A percentile compares a stretch with the other conserved stretches of the same genome.
phyloP scores from a whole-genome alignment of 2,329 filamentous ascomycete genomes.

The Drechslerella dactyloides region DNA sequence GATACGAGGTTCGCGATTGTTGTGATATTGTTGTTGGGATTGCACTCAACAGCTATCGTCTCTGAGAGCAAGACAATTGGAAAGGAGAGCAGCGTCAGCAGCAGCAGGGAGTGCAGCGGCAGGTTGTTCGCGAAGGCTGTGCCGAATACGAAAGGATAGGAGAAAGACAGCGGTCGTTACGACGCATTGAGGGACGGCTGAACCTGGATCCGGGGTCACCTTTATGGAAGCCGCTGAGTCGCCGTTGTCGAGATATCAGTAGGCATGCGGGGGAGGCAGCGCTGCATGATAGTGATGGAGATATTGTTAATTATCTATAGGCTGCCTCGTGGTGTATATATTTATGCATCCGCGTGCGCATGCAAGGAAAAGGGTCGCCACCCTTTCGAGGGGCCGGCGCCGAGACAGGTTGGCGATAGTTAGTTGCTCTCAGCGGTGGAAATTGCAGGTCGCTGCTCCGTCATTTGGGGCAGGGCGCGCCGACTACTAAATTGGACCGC shows the following conservation, averaged over 20 bases:
- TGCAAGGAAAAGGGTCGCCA: neutral
- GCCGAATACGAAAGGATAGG: conserved; percentile 3
- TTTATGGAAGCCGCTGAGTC: neutral
- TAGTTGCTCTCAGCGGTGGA: neutral
- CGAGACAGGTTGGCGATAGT: neutral
- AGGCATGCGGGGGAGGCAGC: neutral
- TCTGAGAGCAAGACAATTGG: too few species aligned
- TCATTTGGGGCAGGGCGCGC: neutral
- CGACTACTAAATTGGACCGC: neutral
- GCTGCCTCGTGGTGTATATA: too few species aligned
- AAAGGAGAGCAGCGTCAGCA: neutral
- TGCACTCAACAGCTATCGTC: neutral
- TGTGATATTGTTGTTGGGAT: neutral
- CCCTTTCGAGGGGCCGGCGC: neutral
- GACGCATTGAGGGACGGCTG: neutral
- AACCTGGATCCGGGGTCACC: conserved; percentile 14
- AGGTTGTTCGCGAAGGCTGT: neutral
- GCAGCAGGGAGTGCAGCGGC: neutral
- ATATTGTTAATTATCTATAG: too few species aligned
- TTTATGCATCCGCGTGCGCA: neutral
- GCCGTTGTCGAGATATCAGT: neutral
- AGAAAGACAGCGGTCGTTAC: neutral
- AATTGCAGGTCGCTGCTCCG: neutral
- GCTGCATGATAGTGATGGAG: too few species aligned
- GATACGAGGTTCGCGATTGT: neutral